phyloP scores from a whole-genome alignment of 192 early-diverging fungal species.

The Lunasporangiospora selenospora region DNA sequence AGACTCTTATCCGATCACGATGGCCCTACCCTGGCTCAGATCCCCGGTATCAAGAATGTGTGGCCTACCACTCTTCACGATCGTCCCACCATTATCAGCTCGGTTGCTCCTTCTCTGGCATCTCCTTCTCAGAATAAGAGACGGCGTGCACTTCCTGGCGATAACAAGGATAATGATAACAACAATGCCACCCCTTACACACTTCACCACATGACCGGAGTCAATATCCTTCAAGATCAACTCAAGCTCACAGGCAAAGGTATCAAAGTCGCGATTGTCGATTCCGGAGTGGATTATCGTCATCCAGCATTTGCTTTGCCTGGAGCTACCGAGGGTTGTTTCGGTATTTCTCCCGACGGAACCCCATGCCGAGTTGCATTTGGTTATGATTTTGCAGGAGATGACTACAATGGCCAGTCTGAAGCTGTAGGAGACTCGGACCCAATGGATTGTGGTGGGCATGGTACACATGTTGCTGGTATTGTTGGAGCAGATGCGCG shows the following conservation, averaged over 20 bases:
- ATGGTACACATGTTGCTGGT: too few species aligned
- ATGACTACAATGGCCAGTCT: too few species aligned
- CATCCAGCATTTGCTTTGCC: constrained; percentile 69
- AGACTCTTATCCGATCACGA: constrained; percentile 37
- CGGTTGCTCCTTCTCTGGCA: too few species aligned
- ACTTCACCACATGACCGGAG: constrained; percentile 53
- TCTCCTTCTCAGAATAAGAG: too few species aligned
- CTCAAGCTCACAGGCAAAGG: constrained; percentile 47
- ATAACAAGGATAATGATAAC: constrained; percentile 4
- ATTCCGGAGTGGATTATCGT: constrained; percentile 61
- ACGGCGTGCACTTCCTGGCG: constrained; percentile 21
- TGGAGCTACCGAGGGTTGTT: constrained; percentile 53
- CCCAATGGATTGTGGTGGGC: too few species aligned
- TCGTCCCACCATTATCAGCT: too few species aligned
- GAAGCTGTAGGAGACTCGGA: too few species aligned
- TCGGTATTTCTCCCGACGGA: too few species aligned
- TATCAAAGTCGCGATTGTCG: constrained; percentile 64
- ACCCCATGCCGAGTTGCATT: constrained; percentile 61
- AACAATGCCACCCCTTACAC: constrained; percentile 19
- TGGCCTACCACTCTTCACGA: constrained; percentile 53
- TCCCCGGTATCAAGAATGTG: constrained; percentile 47
- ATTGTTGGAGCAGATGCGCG: too few species aligned
- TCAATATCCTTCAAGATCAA: constrained; percentile 40
- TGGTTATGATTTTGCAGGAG: too few species aligned
- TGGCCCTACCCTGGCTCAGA: constrained; percentile 20